Evolutionary conservation across 768 basidiomycete species (phyloP), one percentile per base, ranked within the genome.

Genomic region (Suillus discolor): DNA sequence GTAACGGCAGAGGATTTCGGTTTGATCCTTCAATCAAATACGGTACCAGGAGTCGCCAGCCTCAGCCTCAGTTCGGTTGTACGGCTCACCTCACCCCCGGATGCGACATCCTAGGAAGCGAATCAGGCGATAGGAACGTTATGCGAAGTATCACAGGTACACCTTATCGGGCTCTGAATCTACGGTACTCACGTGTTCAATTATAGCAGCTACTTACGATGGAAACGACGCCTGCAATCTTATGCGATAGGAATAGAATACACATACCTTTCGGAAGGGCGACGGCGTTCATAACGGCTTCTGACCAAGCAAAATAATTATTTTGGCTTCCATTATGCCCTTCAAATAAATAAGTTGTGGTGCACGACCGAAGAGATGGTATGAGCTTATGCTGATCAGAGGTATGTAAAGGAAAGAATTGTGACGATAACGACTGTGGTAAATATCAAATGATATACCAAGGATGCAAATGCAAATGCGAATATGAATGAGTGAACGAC

Each of bases 401-500:
- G 39, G 57, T 60, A 60, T 60, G 39, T 60, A 42, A 60, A 41
- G 16, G 57, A 60, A 60, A 28, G 25, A 25, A 60, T 12, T 41
- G 57, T 6, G 57, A 59, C 38, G 57, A 42, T 41, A 60, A 60
- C 57, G 57, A 60, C 18, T 18, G 57, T 28, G 62, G 39, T 49
- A 16, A 16, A 28, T 49, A 60, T 42, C 23, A 62, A 61, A 41
- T 67, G 64, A 51, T 53, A 57, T 57, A 57, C 54, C 60, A 67
- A 57, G 53, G 39, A 72, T 55, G 54, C 31, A 20, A 25, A 53
- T 53, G 49, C 49, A 1, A 31, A 68, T 75, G 75, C 61, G 68
- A 55, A 15, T 64, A 65, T 31, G 41, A 63, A 68, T 20, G 45
- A 64, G 16, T 42, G 64, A 76, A 74, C 39, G 70, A 66, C 45